phyloP scores from a whole-genome alignment of 768 basidiomycete genomes.

The Leccinellum albellum region DNA sequence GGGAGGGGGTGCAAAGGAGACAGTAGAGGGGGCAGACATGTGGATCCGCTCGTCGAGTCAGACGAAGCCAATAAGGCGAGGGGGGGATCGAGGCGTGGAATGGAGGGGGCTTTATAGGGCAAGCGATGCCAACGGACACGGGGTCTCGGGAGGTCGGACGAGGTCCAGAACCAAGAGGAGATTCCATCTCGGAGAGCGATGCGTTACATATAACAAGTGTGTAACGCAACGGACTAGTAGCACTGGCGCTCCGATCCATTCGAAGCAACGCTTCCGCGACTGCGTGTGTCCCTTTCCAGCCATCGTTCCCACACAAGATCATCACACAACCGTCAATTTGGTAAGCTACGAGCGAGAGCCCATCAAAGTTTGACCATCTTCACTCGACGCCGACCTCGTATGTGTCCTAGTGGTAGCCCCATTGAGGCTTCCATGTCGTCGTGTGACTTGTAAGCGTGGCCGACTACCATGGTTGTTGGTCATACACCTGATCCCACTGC shows the following conservation, averaged over 20 bases:
- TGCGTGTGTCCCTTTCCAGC: neutral
- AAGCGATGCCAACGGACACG: neutral
- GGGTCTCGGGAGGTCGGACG: neutral
- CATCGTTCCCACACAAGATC: neutral
- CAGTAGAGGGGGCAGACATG: constrained; percentile 10
- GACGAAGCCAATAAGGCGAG: neutral
- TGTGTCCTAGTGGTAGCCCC: neutral
- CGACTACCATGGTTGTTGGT: neutral
- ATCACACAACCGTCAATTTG: neutral
- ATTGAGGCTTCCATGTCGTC: neutral
- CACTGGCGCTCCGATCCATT: neutral
- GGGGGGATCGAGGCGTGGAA: neutral
- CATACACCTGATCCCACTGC: neutral
- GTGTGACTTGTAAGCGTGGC: neutral
- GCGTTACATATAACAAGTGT: neutral
- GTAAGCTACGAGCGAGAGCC: neutral
- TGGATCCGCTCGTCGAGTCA: neutral
- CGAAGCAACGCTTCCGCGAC: neutral
- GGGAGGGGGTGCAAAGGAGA: constrained; percentile 23
- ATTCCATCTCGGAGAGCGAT: neutral
- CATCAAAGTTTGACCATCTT: neutral
- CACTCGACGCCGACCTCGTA: neutral
- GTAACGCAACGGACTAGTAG: neutral
- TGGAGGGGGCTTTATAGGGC: neutral
- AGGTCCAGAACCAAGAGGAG: neutral